phyloP scores from a whole-genome alignment of 2,329 filamentous ascomycete species.

The Simplicillium sp. region DNA sequence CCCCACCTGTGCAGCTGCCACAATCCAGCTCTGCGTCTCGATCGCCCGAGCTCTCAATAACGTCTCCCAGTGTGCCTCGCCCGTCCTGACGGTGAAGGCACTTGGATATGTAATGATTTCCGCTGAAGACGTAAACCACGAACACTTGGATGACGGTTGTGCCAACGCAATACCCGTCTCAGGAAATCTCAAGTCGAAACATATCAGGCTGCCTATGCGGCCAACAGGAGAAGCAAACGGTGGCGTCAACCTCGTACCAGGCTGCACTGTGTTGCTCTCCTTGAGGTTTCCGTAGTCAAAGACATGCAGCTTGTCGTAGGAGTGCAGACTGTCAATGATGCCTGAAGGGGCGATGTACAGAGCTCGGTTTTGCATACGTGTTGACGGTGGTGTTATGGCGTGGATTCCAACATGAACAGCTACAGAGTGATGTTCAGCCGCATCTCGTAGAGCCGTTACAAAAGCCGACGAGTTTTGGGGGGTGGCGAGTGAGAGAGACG shows the following conservation, averaged over 20 bases:
- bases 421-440: slow-evolving; percentile 53
- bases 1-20: slow-evolving; percentile 76
- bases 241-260: slow-evolving; percentile 50
- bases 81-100: slow-evolving; percentile 82
- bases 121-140: slow-evolving; percentile 34
- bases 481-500: slow-evolving; percentile 62
- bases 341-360: slow-evolving; percentile 40
- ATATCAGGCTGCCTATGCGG: slow-evolving; percentile 70
- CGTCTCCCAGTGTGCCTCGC: slow-evolving; percentile 75
- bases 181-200: slow-evolving; percentile 83
- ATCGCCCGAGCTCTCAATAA: slow-evolving; percentile 74
- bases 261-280: slow-evolving; percentile 54
- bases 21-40: slow-evolving; percentile 78
- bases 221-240: slow-evolving; percentile 70
- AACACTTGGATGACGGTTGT: slow-evolving; percentile 21
- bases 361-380: slow-evolving; percentile 38
- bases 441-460: slow-evolving; percentile 62
- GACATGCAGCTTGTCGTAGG: slow-evolving; percentile 84
- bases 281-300: slow-evolving; percentile 59
- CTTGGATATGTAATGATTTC: slow-evolving; percentile 80
- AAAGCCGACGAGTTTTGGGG: slow-evolving; percentile 61
- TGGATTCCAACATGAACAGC: slow-evolving; percentile 84
- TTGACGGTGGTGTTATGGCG: slow-evolving; percentile 40
- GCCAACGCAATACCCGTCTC: slow-evolving; percentile 63
- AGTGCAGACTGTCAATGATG: slow-evolving; percentile 25